Evolutionary conservation across 1,139 yeast genomes (phyloP).

Genomic region (Debaryomyces sp.): DNA sequence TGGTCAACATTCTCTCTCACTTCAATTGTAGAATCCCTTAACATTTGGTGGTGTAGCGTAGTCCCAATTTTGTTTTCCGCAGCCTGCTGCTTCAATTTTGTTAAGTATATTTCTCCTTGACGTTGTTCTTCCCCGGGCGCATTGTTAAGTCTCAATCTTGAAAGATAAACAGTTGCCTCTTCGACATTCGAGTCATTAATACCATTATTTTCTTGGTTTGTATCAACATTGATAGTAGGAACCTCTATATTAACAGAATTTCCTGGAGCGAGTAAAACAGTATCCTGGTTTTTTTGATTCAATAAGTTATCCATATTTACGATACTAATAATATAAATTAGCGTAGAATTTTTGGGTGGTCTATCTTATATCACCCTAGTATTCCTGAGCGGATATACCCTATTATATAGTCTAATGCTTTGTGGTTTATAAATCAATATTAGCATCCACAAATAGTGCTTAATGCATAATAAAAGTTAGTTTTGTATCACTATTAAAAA

Average conservation of each 20-base stretch:
- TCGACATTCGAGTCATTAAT: not conserved
- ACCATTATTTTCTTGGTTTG: not conserved
- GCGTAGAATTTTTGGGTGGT: not conserved
- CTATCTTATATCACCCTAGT: not conserved
- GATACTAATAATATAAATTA: not conserved
- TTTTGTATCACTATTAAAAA: not conserved
- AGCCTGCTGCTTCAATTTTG: not conserved
- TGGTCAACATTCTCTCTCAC: not conserved
- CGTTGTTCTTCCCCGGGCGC: not conserved
- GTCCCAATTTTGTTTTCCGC: constrained; percentile 1
- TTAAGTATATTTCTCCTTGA: constrained; percentile 1
- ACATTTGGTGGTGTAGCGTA: not conserved
- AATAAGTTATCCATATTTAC: constrained; percentile 3
- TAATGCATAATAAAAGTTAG: not conserved
- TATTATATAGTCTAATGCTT: not conserved
- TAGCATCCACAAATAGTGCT: not conserved
- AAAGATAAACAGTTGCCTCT: constrained; percentile 3
- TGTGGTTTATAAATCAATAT: not conserved
- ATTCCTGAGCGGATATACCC: not conserved
- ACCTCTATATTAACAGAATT: constrained; percentile 1
- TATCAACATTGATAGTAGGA: not conserved
- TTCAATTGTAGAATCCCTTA: constrained; percentile 4
- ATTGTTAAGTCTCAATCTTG: not conserved
- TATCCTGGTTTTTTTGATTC: constrained; percentile 1
- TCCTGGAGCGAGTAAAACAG: constrained; percentile 1